These are phyloP conservation scores for Calonectria leucothoes DNA, from an alignment of 2,329 filamentous ascomycete species.

Conservation along the genomic window DNA sequence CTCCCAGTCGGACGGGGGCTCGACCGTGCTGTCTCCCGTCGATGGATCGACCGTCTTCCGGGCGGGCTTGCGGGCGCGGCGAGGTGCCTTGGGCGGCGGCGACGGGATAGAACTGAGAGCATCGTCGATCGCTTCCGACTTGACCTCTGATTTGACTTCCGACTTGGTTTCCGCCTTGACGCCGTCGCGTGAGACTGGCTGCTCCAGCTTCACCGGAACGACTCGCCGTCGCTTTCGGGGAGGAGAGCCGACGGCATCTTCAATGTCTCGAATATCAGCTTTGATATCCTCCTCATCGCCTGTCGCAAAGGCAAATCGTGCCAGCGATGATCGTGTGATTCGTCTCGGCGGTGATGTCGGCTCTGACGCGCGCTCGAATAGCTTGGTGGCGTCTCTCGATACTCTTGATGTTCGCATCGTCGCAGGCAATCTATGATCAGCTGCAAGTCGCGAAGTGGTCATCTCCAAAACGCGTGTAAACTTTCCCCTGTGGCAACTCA, in stretches of 20 bases:
- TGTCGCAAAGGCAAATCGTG: slow-evolving; percentile 57
- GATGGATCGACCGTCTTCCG: slow-evolving; percentile 54
- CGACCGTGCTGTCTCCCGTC: slow-evolving; percentile 53
- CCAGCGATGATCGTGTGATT: slow-evolving; percentile 61
- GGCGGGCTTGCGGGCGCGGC: slow-evolving; percentile 58
- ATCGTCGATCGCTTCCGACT: slow-evolving; percentile 53
- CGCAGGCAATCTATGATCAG: background rate
- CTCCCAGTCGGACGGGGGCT: slow-evolving; percentile 85
- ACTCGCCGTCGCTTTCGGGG: slow-evolving; percentile 47
- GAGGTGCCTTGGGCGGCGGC: slow-evolving; percentile 41
- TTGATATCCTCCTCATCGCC: slow-evolving; percentile 37
- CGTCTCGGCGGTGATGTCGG: slow-evolving; percentile 53
- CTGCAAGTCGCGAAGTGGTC: background rate
- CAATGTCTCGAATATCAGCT: slow-evolving; percentile 59
- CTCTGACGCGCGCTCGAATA: slow-evolving; percentile 55
- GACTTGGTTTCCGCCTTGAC: slow-evolving; percentile 53
- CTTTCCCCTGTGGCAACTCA: slow-evolving; percentile 8
- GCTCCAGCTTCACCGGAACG: slow-evolving; percentile 24
- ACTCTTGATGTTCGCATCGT: slow-evolving; percentile 68
- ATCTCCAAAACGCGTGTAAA: slow-evolving; percentile 12
- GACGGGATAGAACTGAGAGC: slow-evolving; percentile 36
- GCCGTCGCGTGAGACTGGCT: slow-evolving; percentile 27
- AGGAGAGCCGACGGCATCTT: slow-evolving; percentile 60
- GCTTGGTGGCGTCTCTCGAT: slow-evolving; percentile 67
- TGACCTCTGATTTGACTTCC: slow-evolving; percentile 49